phyloP scores from a whole-genome alignment of 495 filamentous ascomycete species.

The Thermothielavioides terrestris region DNA sequence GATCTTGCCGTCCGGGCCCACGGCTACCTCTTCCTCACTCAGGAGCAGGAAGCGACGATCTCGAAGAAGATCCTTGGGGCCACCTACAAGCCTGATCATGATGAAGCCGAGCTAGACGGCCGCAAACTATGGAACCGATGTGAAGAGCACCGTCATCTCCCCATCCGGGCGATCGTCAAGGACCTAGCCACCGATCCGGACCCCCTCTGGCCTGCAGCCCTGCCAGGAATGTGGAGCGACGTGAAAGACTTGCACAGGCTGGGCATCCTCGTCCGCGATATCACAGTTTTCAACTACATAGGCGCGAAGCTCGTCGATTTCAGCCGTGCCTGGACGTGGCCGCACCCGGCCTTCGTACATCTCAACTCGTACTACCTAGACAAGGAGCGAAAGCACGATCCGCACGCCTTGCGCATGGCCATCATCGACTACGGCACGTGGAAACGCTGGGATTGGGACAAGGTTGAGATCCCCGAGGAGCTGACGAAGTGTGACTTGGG shows the following conservation, averaged over 20 bases:
- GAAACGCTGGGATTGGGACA: not conserved
- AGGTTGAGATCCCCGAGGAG: not conserved
- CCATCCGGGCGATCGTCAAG: slow-evolving; percentile 15
- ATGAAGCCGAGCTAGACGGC: not conserved
- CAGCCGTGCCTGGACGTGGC: slow-evolving; percentile 11
- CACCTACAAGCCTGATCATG: not conserved
- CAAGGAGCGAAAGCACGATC: not conserved
- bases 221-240: slow-evolving; percentile 5
- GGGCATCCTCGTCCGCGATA: slow-evolving; percentile 12
- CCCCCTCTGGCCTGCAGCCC: not conserved
- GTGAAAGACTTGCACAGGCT: slow-evolving; percentile 6
- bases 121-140: not conserved
- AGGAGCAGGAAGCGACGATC: slow-evolving; percentile 5
- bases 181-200: not conserved
- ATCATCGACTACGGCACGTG: not conserved
- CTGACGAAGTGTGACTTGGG: not conserved
- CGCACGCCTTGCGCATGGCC: not conserved
- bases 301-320: slow-evolving; percentile 15
- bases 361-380: not conserved
- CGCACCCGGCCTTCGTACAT: not conserved
- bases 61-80: not conserved
- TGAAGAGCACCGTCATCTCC: not conserved
- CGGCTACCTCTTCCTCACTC: slow-evolving; percentile 11
- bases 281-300: slow-evolving; percentile 8
- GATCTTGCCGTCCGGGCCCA: slow-evolving; percentile 9